These are phyloP conservation scores for Diaporthe capsici DNA, from an alignment of 2,329 filamentous ascomycete species.

Conservation along the genomic window DNA sequence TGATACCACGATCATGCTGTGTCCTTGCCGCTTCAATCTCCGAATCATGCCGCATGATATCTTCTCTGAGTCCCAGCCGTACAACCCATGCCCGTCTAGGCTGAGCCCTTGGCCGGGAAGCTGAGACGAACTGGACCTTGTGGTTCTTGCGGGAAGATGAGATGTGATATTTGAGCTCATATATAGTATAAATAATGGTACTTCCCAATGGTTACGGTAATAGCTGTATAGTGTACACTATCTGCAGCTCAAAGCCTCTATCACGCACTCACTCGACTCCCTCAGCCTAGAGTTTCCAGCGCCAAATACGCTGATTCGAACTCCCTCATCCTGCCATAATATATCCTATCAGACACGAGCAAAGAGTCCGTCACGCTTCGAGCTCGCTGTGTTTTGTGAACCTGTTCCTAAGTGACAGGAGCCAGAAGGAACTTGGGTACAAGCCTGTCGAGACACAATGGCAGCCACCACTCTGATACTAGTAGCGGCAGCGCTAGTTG, in stretches of 20 bases:
- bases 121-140: neutral
- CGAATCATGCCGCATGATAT: slow-evolving; percentile 1
- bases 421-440: neutral
- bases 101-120: neutral
- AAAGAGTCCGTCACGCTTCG: neutral
- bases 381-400: neutral
- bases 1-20: neutral
- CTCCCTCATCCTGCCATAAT: neutral
- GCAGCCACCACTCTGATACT: neutral
- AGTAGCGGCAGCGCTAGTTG: neutral
- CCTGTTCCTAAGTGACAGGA: no score
- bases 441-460: slow-evolving; percentile 8
- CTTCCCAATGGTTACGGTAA: neutral
- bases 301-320: neutral
- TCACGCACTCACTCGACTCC: no score
- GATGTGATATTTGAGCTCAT: neutral
- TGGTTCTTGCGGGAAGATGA: neutral
- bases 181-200: neutral
- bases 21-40: neutral
- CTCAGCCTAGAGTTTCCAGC: neutral
- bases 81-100: slow-evolving; percentile 2
- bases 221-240: neutral
- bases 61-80: neutral
- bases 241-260: neutral
- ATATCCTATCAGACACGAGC: neutral